Evolutionary conservation across 2,329 filamentous ascomycete genomes (phyloP).

Genomic region (Arthroderma sp.): DNA sequence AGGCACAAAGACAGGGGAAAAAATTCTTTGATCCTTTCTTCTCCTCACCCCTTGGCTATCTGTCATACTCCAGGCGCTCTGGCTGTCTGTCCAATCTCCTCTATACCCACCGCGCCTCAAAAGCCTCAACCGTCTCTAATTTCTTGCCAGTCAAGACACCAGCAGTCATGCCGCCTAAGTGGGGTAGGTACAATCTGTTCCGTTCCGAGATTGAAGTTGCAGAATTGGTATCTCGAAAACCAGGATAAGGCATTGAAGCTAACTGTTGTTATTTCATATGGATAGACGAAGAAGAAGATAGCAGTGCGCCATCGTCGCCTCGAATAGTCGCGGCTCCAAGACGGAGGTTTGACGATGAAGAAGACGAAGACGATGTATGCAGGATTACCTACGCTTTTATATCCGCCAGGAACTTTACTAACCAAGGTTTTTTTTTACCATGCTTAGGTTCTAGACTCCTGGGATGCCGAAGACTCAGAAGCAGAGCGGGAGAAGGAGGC

Average conservation of each 20-base stretch:
- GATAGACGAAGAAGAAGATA: slow-evolving; percentile 40
- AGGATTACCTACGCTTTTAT: slow-evolving; percentile 1
- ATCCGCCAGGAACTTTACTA: neutral
- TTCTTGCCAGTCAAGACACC: too few species aligned
- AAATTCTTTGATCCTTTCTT: too few species aligned
- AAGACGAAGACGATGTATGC: slow-evolving; percentile 64
- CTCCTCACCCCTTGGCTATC: too few species aligned
- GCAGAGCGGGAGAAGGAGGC: slow-evolving; percentile 89
- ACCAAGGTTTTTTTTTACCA: neutral
- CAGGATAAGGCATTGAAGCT: neutral
- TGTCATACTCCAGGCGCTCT: too few species aligned
- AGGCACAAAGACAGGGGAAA: too few species aligned
- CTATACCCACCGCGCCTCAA: too few species aligned
- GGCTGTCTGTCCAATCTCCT: too few species aligned
- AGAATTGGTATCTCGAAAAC: neutral
- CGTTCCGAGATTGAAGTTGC: neutral
- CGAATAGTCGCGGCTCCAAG: slow-evolving; percentile 35
- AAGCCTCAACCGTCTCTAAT: too few species aligned
- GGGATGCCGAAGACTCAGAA: slow-evolving; percentile 96
- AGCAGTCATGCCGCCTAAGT: slow-evolving; percentile 34
- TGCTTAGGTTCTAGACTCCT: slow-evolving; percentile 74
- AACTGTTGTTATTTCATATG: slow-evolving; percentile 2
- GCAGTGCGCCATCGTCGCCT: slow-evolving; percentile 36
- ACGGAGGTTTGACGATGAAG: slow-evolving; percentile 83
- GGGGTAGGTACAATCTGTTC: slow-evolving; percentile 28